A percentile compares a stretch with the other conserved stretches of the same genome.
These are phyloP conservation scores for Fragaria ananassa DNA, from an alignment of 306 rosid species.

Conservation along the genomic window DNA sequence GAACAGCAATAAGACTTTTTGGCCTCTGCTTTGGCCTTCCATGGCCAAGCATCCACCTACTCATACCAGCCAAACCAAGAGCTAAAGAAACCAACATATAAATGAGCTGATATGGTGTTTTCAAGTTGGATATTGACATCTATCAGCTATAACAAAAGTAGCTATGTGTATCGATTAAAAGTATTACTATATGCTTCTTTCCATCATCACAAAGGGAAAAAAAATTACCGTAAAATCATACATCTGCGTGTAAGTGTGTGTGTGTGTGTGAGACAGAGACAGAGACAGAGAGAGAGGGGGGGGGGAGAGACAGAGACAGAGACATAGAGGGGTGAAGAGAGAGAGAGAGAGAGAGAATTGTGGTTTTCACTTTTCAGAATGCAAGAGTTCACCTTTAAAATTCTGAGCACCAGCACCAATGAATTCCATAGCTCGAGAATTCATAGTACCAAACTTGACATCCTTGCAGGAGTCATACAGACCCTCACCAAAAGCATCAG, in stretches of 20 bases:
- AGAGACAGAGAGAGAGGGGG: too few species aligned
- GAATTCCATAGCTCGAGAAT: constrained; percentile 76
- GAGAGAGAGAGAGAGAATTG: constrained; percentile 14
- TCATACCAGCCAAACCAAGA: neutral
- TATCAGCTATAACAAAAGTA: neutral
- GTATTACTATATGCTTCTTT: neutral
- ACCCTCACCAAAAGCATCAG: constrained; percentile 90
- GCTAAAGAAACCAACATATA: neutral
- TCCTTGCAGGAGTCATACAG: constrained; percentile 93
- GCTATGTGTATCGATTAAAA: neutral
- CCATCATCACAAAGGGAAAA: neutral
- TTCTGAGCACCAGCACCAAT: constrained; percentile 89
- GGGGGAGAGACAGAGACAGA: neutral
- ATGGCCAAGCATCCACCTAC: neutral
- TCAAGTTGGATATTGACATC: neutral
- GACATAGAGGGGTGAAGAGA: constrained; percentile 11
- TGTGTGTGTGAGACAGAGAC: neutral
- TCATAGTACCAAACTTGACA: constrained; percentile 87
- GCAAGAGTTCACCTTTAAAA: constrained; percentile 55
- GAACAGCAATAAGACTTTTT: neutral
- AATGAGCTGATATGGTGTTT: neutral
- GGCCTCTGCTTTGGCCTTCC: neutral
- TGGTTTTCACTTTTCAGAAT: constrained; percentile 30
- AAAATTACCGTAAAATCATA: neutral
- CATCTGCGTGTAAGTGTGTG: neutral